Percentiles rank a stretch among this genome's conserved stretches.
phyloP scores from a whole-genome alignment of 106 monocot species.

The Chionographis japonica region DNA sequence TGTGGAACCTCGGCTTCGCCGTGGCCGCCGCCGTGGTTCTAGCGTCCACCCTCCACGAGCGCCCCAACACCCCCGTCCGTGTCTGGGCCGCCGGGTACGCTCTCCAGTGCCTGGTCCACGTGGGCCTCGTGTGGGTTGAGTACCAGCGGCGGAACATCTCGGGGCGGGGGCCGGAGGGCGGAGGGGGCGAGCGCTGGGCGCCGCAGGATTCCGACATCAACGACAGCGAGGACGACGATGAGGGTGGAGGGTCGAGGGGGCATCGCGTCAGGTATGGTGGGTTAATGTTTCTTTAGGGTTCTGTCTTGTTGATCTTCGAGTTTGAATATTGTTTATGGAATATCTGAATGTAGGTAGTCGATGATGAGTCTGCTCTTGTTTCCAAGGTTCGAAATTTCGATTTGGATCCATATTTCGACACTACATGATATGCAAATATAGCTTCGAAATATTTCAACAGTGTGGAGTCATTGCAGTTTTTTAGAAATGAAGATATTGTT shows the following conservation, averaged over 20 bases:
- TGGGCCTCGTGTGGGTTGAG: conserved; percentile 15
- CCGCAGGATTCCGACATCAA: neutral
- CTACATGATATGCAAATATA: too few relatives aligned
- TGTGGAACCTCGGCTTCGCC: conserved; percentile 20
- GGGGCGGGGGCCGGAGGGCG: neutral
- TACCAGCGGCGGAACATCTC: conserved; percentile 4
- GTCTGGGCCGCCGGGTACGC: conserved; percentile 23
- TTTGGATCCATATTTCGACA: too few relatives aligned
- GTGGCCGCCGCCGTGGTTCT: conserved; percentile 19
- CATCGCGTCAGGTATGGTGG: neutral
- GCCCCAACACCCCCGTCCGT: conserved; percentile 13
- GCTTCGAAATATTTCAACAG: too few relatives aligned
- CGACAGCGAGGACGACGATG: neutral
- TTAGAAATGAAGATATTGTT: too few relatives aligned
- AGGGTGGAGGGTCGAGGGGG: neutral
- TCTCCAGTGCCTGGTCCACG: conserved; percentile 24
- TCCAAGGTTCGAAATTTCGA: too few relatives aligned
- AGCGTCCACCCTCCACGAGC: conserved; percentile 12
- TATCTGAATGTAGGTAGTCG: too few relatives aligned
- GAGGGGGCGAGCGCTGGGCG: neutral
- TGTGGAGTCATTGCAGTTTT: too few relatives aligned
- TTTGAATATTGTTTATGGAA: too few relatives aligned
- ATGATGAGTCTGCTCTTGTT: too few relatives aligned
- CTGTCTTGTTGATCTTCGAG: too few relatives aligned
- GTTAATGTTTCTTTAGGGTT: too few relatives aligned